Evolutionary conservation across 768 basidiomycete species (phyloP), one percentile per base, ranked within the genome.

Genomic region (Mycena crocata): DNA sequence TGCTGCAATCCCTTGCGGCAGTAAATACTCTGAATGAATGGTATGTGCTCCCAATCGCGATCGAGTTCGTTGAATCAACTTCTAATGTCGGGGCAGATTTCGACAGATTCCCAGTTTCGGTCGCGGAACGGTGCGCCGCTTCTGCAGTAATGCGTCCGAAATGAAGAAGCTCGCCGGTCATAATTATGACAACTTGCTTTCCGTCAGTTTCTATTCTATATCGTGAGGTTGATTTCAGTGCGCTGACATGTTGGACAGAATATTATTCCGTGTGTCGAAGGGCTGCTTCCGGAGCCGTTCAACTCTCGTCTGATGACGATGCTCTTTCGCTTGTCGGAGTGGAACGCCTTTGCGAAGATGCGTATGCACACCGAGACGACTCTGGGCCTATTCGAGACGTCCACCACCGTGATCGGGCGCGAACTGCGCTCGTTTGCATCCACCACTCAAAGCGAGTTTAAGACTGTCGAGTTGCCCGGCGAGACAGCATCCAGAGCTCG

Each of bases 201-300:
- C 76, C 71, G 79, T 64, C 21, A 32, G 57, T 46, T 5, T 10
- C 37, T 15, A n/a, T 57, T 5, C 17, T 12, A 2, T 57, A 1
- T 12, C 3, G 32, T n/a, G n/a, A n/a, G n/a, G n/a, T n/a, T n/a
- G n/a, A n/a, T n/a, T n/a, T n/a, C n/a, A n/a, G n/a, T n/a, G n/a
- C n/a, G n/a, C n/a, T n/a, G 2, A 26, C 2, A 14, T 26, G 17
- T 46, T 28, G 7, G 15, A 52, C 21, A 78, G 78, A 75, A 74
- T 54, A 67, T 73, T 2, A 71, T 80, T 2, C 81, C 79, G 0
- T 72, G 63, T 0, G 73, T 79, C 13, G 73, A 80, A 9, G 77
- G 75, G 5, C 69, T 80, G 0, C 62, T 81, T 2, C 75, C 71
- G 1, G 45, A 65, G 5, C 37, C 30, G 0, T 69, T 78, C 14